Evolutionary conservation across 1,284 basidiomycete genomes (phyloP), one percentile per base, ranked within the genome.

Genomic region (Sphagnurus paluster): DNA sequence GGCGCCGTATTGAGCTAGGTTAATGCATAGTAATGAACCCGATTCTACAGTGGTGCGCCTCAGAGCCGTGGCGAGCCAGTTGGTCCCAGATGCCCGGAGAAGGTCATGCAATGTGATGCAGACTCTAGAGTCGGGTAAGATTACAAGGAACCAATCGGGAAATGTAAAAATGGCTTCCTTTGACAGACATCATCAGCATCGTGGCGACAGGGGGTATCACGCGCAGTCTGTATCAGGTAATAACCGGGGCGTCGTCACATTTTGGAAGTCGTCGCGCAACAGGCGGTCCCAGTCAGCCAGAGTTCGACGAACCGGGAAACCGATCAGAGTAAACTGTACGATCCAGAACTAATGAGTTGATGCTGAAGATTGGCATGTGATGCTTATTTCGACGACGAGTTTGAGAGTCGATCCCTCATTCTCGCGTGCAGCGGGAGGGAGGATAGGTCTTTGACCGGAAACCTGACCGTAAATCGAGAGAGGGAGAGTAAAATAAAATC

Each of bases 161-260:
- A 24, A 36, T 20, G 5, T 17, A n/a, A 7, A 36, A n/a, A 37
- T 4, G n/a, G n/a, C 33, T 49, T 49, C 48, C 43, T 39, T 46
- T 50, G n/a, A 16, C 29, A 39, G 44, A 24, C 23, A 23, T 35
- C 48, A 42, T 32, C 43, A 44, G 39, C 40, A 41, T 41, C 21
- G 38, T 14, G 20, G 14, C 25, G 19, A 32, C 37, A 48, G 20
- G 44, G 32, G 39, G 42, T 39, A 43, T 48, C 53, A 52, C 42
- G 50, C 50, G 53, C 29, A 28, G 26, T 19, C 16, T 50, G 53
- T 39, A 33, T 23, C 34, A 32, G 43, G 13, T 32, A n/a, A n/a
- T 21, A 16, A 14, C 38, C 29, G 17, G 17, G 30, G 14, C 32
- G 6, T 32, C 17, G 39, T 48, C 42, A 46, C 45, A 48, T 53